These are phyloP conservation scores for Rhododendron griersonianum DNA, from an alignment of 148 eudicot genomes.

Conservation along the genomic window DNA sequence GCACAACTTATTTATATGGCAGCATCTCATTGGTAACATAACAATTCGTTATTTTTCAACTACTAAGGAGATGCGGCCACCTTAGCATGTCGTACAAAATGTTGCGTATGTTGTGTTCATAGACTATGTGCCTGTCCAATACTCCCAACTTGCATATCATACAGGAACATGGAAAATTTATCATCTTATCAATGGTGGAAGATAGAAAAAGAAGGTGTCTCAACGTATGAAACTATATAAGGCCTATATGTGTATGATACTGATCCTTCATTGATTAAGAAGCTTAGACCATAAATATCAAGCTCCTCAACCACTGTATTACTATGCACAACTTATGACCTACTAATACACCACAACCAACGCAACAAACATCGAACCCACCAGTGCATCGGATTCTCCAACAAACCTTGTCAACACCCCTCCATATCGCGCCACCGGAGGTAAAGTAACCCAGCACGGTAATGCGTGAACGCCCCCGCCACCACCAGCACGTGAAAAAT, in stretches of 20 bases:
- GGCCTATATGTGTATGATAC: too few species aligned
- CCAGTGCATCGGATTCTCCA: not conserved
- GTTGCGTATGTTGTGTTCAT: not conserved
- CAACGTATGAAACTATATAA: not conserved
- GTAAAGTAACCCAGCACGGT: slow-evolving; percentile 74
- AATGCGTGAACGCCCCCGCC: slow-evolving; percentile 91
- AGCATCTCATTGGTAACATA: not conserved
- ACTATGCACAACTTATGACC: not conserved
- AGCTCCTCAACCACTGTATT: not conserved
- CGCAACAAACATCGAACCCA: not conserved
- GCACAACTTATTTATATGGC: not conserved
- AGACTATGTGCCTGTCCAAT: not conserved
- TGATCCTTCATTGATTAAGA: not conserved
- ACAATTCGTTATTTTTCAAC: too few species aligned
- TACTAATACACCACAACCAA: slow-evolving; percentile 1
- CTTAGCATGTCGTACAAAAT: too few species aligned
- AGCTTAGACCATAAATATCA: not conserved
- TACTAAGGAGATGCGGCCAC: too few species aligned
- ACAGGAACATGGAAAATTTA: not conserved
- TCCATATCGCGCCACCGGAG: slow-evolving; percentile 87
- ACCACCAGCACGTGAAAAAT: slow-evolving; percentile 85
- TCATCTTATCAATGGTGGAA: not conserved
- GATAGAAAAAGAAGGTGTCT: not conserved
- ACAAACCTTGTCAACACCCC: slow-evolving; percentile 41
- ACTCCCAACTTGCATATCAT: not conserved